These are phyloP conservation scores for Linum trigynum DNA, from an alignment of 345 rosid species.

Conservation along the genomic window DNA sequence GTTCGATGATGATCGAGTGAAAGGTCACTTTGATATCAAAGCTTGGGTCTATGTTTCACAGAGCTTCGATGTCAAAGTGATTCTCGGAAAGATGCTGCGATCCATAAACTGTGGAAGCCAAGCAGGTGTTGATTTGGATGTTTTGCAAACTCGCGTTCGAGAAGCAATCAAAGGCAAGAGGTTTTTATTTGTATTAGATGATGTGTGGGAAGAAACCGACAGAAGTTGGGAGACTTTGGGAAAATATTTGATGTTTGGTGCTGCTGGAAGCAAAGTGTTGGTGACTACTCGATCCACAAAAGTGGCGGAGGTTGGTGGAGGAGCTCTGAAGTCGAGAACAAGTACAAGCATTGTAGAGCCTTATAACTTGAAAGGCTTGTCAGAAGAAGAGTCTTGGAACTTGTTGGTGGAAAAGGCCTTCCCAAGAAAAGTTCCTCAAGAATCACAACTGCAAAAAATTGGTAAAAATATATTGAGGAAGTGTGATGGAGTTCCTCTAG, in stretches of 20 bases:
- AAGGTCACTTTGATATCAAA: too few relatives aligned
- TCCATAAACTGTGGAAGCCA: too few relatives aligned
- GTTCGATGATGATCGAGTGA: too few relatives aligned
- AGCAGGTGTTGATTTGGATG: too few relatives aligned
- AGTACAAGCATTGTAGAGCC: too few relatives aligned
- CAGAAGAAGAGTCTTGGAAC: conserved; percentile 8
- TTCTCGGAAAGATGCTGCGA: too few relatives aligned
- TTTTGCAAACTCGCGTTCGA: neutral
- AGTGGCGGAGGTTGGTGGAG: conserved; percentile 5
- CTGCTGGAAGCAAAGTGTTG: conserved; percentile 14
- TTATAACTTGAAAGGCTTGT: neutral
- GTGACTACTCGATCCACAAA: conserved; percentile 14
- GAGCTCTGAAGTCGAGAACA: too few relatives aligned
- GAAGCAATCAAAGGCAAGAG: conserved; percentile 3
- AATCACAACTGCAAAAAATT: too few relatives aligned
- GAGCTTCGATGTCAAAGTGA: too few relatives aligned
- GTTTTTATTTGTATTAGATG: conserved; percentile 18
- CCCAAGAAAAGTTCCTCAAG: neutral
- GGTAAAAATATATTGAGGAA: neutral
- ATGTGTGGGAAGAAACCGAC: conserved; percentile 16
- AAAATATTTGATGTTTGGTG: conserved; percentile 12
- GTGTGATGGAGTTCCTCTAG: neutral
- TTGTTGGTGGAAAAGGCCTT: conserved; percentile 12
- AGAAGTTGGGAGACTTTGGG: conserved; percentile 7
- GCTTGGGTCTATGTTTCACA: too few relatives aligned